Conservation (phyloP, 331 rosid species). For the Pyracantha coccinea region DNA sequence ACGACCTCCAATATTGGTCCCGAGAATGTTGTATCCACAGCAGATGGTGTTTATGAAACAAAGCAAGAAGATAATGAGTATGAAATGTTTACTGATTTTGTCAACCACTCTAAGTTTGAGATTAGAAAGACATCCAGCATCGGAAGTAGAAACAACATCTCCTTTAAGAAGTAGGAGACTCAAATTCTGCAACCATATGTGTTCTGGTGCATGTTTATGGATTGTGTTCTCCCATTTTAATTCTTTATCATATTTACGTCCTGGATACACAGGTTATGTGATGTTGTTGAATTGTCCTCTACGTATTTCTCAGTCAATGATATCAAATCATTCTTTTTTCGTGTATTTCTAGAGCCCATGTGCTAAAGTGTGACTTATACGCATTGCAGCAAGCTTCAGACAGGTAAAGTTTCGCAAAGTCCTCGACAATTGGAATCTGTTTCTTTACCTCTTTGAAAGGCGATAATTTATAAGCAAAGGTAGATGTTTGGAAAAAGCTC, state of each 20-base stretch:
- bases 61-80: slow-evolving; percentile 1
- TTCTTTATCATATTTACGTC: not conserved
- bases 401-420: no score
- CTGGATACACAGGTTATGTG: not conserved
- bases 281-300: not conserved
- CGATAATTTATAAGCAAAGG: no score
- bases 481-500: no score
- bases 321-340: not conserved
- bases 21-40: slow-evolving; percentile 1
- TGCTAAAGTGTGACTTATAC: not conserved
- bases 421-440: no score
- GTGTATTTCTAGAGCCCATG: not conserved
- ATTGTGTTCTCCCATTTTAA: not conserved
- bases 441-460: no score
- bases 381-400: no score
- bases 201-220: not conserved
- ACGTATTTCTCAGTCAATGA: not conserved
- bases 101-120: slow-evolving; percentile 12
- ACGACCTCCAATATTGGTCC: slow-evolving; percentile 11
- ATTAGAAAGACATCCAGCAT: slow-evolving; percentile 12
- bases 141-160: slow-evolving; percentile 17
- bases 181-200: no score
- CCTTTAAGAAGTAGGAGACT: slow-evolving; percentile 14
- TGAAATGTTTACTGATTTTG: slow-evolving; percentile 13
- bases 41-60: not conserved